Percentiles rank a stretch among this genome's conserved stretches.
Evolutionary conservation across 495 filamentous ascomycete species (phyloP).

Genomic region (Talaromyces adpressus): DNA sequence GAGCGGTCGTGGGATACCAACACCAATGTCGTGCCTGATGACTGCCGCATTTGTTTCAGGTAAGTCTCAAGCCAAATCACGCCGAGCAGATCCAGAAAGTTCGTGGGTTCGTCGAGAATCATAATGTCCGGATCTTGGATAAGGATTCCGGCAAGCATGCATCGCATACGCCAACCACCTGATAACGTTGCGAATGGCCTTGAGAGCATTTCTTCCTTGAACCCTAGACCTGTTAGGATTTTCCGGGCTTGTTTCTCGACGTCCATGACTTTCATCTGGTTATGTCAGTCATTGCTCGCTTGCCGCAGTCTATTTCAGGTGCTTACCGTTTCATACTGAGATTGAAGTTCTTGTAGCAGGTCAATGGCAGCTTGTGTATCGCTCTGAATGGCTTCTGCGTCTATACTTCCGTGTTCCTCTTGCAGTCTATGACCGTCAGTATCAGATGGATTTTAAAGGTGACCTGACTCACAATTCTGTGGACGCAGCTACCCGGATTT

Average conservation of each 20-base stretch:
- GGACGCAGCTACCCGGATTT: conserved; percentile 53
- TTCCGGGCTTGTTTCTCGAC: conserved; percentile 54
- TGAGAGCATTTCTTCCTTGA: conserved; percentile 50
- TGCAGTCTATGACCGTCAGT: conserved; percentile 32
- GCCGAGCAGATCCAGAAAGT: conserved; percentile 74
- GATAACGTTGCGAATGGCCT: conserved; percentile 58
- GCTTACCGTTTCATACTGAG: conserved; percentile 43
- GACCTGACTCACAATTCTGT: conserved; percentile 35
- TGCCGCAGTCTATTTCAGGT: background rate
- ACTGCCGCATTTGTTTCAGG: conserved; percentile 44
- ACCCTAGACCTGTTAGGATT: conserved; percentile 64
- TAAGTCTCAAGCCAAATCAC: conserved; percentile 77
- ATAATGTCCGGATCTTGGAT: conserved; percentile 68
- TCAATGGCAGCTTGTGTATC: conserved; percentile 60
- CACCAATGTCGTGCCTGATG: conserved; percentile 42
- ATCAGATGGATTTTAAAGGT: background rate
- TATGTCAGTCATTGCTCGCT: background rate
- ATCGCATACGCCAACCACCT: conserved; percentile 75
- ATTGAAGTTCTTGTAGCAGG: conserved; percentile 54
- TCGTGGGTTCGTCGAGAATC: conserved; percentile 83
- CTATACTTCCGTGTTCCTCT: conserved; percentile 46
- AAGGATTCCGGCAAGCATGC: conserved; percentile 57
- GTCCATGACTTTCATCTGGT: conserved; percentile 35
- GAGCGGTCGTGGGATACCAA: conserved; percentile 76
- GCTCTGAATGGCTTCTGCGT: conserved; percentile 42